These are phyloP conservation scores for Oenanthe sinensis DNA, from an alignment of 129 eudicot species.

Conservation along the genomic window DNA sequence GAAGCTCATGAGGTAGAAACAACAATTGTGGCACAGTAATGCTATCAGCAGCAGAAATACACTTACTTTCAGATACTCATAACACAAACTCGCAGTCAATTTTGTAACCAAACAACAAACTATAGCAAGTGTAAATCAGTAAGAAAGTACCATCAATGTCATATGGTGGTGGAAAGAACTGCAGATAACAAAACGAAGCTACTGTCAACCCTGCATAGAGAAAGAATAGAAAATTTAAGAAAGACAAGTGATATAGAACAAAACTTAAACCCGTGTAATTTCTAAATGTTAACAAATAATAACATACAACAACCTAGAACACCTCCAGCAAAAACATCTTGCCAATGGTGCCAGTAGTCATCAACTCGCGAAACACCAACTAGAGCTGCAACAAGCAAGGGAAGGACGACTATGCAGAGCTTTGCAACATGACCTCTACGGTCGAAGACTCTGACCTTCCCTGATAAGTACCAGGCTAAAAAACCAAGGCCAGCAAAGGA, in stretches of 20 bases:
- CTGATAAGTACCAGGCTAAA: conserved; percentile 37
- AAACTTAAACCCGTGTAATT: background rate
- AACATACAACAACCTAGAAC: conserved; percentile 12
- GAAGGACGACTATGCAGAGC: conserved; percentile 19
- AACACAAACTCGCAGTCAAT: background rate
- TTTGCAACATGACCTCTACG: conserved; percentile 25
- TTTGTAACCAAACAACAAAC: background rate
- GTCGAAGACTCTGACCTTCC: conserved; percentile 27
- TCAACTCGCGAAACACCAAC: conserved; percentile 24
- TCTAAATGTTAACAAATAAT: background rate
- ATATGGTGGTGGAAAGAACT: conserved; percentile 23
- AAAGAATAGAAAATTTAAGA: background rate
- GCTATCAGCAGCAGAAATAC: background rate
- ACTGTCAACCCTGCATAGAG: conserved; percentile 15
- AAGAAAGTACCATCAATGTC: conserved; percentile 12
- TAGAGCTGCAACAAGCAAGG: conserved; percentile 19
- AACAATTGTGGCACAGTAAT: background rate
- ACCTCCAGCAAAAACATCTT: conserved; percentile 18
- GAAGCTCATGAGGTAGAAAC: background rate
- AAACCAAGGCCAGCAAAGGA: conserved; percentile 49
- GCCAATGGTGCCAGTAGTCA: conserved; percentile 28
- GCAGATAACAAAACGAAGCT: conserved; percentile 16
- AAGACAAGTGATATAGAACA: background rate
- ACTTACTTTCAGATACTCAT: background rate
- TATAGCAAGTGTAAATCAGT: background rate